Percentiles rank a stretch among this genome's conserved stretches.
phyloP scores from a whole-genome alignment of 2,329 filamentous ascomycete species.

The Verticillium nubilum region DNA sequence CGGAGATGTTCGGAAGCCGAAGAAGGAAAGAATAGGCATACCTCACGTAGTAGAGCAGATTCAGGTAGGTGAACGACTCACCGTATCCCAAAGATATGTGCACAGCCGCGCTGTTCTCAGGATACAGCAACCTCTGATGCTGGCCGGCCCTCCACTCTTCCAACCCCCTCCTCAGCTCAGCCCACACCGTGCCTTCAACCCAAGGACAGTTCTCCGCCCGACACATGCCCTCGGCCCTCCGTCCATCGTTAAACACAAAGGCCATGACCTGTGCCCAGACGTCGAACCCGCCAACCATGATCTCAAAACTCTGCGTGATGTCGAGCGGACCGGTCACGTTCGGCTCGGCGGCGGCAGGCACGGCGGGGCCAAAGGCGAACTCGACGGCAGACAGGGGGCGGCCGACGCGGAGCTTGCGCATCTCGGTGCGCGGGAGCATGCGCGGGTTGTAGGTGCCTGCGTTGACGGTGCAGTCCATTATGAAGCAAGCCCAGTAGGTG shows the following conservation, averaged over 20 bases:
- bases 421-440: conserved; percentile 27
- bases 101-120: conserved; percentile 27
- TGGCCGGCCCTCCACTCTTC: conserved; percentile 29
- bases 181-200: conserved; percentile 29
- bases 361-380: conserved; percentile 29
- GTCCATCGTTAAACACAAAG: conserved; percentile 35
- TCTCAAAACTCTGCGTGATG: conserved; percentile 23
- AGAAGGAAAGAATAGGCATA: conserved; percentile 10
- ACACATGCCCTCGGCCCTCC: conserved; percentile 32
- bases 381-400: conserved; percentile 27
- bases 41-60: conserved; percentile 37
- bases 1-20: background rate
- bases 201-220: conserved; percentile 32
- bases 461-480: conserved; percentile 38
- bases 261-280: conserved; percentile 35
- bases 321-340: conserved; percentile 14
- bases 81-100: conserved; percentile 32
- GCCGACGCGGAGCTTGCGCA: conserved; percentile 25
- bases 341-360: conserved; percentile 8
- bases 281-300: conserved; percentile 35
- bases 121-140: conserved; percentile 28
- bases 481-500: conserved; percentile 39
- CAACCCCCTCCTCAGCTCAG: conserved; percentile 19
- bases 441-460: conserved; percentile 33
- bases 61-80: conserved; percentile 36